These are phyloP conservation scores for Davidsoniella australis DNA, from an alignment of 2,329 filamentous ascomycete species.

Conservation along the genomic window DNA sequence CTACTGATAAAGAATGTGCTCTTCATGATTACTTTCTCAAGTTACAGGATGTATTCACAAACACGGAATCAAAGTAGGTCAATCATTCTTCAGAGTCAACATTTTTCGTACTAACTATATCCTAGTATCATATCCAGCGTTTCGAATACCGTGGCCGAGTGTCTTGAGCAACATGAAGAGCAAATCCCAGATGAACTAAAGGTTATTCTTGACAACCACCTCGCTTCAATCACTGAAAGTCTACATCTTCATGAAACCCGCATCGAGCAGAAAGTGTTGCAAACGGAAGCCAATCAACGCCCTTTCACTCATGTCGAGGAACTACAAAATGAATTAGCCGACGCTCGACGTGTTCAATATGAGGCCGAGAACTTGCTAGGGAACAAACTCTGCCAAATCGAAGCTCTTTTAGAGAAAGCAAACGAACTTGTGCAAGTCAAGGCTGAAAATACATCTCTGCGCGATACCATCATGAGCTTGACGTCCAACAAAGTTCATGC, in stretches of 20 bases:
- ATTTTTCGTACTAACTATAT: not conserved
- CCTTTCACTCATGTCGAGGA: not conserved
- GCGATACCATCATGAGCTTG: not conserved
- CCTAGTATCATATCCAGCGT: constrained; percentile 7
- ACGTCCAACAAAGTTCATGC: not conserved
- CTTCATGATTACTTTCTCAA: constrained; percentile 4
- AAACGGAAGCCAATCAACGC: not conserved
- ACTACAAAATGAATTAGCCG: constrained; percentile 5
- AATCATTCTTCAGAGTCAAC: not conserved
- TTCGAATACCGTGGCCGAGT: not conserved
- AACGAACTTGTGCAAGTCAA: constrained; percentile 2
- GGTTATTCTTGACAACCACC: not conserved
- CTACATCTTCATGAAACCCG: not conserved
- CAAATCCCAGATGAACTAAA: not conserved
- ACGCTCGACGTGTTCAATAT: not conserved
- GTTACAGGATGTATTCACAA: constrained; percentile 1
- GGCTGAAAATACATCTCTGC: constrained; percentile 2
- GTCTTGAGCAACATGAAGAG: not conserved
- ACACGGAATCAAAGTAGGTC: constrained; percentile 3
- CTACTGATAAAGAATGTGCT: not conserved
- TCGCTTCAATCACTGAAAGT: not conserved
- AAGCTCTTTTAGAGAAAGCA: constrained; percentile 2
- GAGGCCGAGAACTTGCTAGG: constrained; percentile 7
- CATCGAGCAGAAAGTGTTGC: not conserved
- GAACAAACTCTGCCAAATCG: constrained; percentile 2